Conservation (phyloP, 2,329 filamentous ascomycete genomes). For the Pseudogymnoascus sp. region DNA sequence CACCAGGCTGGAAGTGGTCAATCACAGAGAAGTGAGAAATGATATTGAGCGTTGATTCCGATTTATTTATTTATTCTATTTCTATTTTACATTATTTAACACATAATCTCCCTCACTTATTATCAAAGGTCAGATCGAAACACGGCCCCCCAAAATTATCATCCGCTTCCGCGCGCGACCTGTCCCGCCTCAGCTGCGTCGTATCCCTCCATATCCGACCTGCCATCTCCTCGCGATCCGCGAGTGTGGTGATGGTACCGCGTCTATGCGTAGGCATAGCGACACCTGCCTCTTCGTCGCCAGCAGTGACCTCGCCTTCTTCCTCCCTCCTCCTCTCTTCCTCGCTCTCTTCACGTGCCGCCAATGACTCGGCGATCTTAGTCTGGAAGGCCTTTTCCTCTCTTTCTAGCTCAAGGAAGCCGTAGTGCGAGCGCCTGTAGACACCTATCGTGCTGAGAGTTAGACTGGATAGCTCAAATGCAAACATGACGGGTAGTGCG, state of each 20-base stretch:
- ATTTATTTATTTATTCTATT: background rate
- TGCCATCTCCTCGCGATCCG: background rate
- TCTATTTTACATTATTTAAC: background rate
- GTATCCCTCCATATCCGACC: background rate
- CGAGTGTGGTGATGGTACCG: background rate
- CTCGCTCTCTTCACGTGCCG: conserved; percentile 16
- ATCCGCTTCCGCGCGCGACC: background rate
- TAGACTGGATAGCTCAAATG: conserved; percentile 27
- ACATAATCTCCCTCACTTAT: background rate
- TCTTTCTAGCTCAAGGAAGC: conserved; percentile 22
- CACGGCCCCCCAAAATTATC: background rate
- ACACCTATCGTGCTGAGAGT: conserved; percentile 22
- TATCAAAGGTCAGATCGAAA: background rate
- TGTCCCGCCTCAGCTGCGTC: background rate
- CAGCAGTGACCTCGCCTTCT: background rate
- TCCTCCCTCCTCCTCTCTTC: conserved; percentile 4
- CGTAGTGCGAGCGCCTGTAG: conserved; percentile 26
- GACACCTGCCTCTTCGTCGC: background rate
- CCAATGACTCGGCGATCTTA: conserved; percentile 23
- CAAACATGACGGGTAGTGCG: conserved; percentile 35
- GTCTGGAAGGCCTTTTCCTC: conserved; percentile 20
- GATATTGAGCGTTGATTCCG: background rate
- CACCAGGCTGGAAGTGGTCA: background rate
- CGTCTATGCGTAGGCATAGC: background rate
- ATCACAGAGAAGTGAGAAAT: background rate